These are phyloP conservation scores for Hypoxylon lenormandii DNA, from an alignment of 495 filamentous ascomycete genomes.

Conservation along the genomic window DNA sequence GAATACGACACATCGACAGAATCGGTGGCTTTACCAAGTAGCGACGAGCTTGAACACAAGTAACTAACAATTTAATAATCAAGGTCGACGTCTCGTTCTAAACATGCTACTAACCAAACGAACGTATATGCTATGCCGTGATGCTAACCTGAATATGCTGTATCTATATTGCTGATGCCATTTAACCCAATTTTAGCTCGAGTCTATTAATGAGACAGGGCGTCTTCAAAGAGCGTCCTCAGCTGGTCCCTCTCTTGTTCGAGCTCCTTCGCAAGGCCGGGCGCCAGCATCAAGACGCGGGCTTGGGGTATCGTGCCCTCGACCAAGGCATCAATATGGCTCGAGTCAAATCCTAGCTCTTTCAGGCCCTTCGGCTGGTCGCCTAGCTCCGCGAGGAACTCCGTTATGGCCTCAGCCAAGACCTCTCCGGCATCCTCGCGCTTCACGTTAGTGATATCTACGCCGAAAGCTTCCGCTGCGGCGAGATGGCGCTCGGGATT, in stretches of 20 bases:
- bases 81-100: too few species aligned
- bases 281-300: constrained; percentile 90
- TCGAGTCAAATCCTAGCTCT: constrained; percentile 78
- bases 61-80: too few species aligned
- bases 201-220: constrained; percentile 57
- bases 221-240: constrained; percentile 63
- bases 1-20: too few species aligned
- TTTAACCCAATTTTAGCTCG: background rate
- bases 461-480: constrained; percentile 90
- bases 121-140: background rate
- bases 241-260: constrained; percentile 70
- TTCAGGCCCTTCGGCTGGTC: constrained; percentile 91
- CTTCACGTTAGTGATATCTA: constrained; percentile 87
- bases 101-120: background rate
- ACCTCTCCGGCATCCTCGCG: constrained; percentile 88
- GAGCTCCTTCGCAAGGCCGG: constrained; percentile 77
- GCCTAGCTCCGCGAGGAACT: constrained; percentile 83
- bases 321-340: constrained; percentile 82
- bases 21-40: too few species aligned
- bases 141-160: background rate
- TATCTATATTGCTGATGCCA: background rate
- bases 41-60: too few species aligned
- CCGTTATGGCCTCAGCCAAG: constrained; percentile 78
- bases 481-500: constrained; percentile 91
- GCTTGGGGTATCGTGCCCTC: constrained; percentile 94